Percentiles rank a stretch among this genome's conserved stretches.
Evolutionary conservation across 306 rosid species (phyloP).

Genomic region (Quercus wislizeni): DNA sequence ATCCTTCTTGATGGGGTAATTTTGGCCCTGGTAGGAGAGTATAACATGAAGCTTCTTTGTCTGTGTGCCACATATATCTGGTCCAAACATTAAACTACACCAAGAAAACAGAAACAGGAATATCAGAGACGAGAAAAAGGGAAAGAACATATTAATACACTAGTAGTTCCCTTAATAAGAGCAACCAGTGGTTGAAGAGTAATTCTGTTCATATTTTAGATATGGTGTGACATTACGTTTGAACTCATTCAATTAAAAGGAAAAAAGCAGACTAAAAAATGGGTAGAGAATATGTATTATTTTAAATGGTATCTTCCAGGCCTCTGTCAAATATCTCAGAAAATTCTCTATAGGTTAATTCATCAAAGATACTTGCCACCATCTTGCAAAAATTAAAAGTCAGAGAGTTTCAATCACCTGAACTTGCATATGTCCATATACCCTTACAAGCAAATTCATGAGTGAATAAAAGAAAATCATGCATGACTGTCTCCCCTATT

Average conservation of each 20-base stretch:
- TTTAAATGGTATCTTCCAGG: background rate
- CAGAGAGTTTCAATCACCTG: background rate
- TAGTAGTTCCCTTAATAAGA: background rate
- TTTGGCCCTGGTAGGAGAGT: slow-evolving; percentile 95
- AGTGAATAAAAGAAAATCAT: no score
- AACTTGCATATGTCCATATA: background rate
- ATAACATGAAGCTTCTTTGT: slow-evolving; percentile 89
- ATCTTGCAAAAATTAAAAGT: background rate
- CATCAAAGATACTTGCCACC: background rate
- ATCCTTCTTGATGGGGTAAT: slow-evolving; percentile 92
- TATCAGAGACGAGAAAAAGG: slow-evolving; percentile 6
- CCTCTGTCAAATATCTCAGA: background rate
- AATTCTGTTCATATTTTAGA: no score
- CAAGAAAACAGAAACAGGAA: slow-evolving; percentile 19
- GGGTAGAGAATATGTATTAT: background rate
- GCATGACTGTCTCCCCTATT: no score
- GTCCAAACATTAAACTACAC: slow-evolving; percentile 92
- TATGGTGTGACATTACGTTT: no score
- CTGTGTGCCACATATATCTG: slow-evolving; percentile 91
- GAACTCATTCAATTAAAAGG: no score
- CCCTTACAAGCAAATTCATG: background rate
- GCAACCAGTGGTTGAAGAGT: background rate
- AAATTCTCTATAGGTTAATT: background rate
- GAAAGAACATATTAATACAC: background rate
- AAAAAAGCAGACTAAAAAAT: background rate